A percentile compares a stretch with the other conserved stretches of the same genome.
phyloP scores from a whole-genome alignment of 768 basidiomycete genomes.

The Russula virescens region DNA sequence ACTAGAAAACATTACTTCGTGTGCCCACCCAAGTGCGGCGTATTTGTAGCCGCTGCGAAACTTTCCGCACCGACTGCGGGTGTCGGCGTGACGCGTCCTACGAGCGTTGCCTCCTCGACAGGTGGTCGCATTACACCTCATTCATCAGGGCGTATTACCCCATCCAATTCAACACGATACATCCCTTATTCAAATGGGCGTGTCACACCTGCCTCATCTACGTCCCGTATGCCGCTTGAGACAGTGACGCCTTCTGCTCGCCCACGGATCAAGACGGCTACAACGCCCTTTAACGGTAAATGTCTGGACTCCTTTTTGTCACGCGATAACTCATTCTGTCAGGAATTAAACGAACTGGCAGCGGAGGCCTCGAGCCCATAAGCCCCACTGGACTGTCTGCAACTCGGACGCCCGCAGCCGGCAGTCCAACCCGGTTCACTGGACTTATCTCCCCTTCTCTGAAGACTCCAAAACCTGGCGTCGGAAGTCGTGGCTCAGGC shows the following conservation, averaged over 20 bases:
- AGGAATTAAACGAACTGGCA: constrained; percentile 24
- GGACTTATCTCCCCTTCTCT: constrained; percentile 42
- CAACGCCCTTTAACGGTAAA: constrained; percentile 14
- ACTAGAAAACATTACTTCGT: constrained; percentile 54
- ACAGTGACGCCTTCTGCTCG: constrained; percentile 42
- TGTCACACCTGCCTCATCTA: constrained; percentile 32
- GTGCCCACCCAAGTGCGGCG: constrained; percentile 81
- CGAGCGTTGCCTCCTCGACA: constrained; percentile 73
- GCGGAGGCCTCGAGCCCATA: constrained; percentile 19
- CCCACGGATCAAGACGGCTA: constrained; percentile 43
- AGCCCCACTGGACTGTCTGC: constrained; percentile 25
- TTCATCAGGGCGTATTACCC: constrained; percentile 25
- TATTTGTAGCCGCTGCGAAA: constrained; percentile 82
- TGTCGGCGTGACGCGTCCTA: constrained; percentile 50
- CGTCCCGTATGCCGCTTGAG: constrained; percentile 26
- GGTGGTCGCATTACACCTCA: constrained; percentile 44
- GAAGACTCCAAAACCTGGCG: constrained; percentile 57
- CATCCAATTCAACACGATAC: constrained; percentile 36
- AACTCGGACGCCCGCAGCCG: constrained; percentile 15
- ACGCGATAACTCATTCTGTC: constrained; percentile 59
- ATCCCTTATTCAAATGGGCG: constrained; percentile 52
- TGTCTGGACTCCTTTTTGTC: background rate
- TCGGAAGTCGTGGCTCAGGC: constrained; percentile 33
- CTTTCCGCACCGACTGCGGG: constrained; percentile 73
- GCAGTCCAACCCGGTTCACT: constrained; percentile 26